Base-by-base conservation (phyloP, 73 alveolate species). In the Uronychia binucleata region DNA sequence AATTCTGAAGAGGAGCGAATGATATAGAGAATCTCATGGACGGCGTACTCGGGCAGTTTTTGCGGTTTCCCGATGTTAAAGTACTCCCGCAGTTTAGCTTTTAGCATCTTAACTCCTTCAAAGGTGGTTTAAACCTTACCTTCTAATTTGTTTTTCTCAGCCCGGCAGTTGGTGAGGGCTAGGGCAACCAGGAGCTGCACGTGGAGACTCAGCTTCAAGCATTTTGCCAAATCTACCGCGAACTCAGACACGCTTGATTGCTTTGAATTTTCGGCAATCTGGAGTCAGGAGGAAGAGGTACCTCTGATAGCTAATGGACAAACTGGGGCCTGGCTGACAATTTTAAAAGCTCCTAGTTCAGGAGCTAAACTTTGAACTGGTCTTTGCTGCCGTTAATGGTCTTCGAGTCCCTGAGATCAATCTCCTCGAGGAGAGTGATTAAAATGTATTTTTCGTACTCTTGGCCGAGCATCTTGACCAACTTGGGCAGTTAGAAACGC, bases 11-110 rank as follows among this genome's bases (percentile, higher is more conserved):
- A 79, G 78, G 46, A 29, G 79, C 79, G 78, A 27, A 87, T 74
- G 1, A 86, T 67, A 59, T 33, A 77, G 79, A 89, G 83, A 34
- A 89, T 57, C 33, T 82, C 30, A 80, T 89, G 91, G 29, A 89
- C 89, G n/a, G 95, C 92, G 80, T 84, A 92, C 28, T 83, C 87
- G 27, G 97, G 95, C 0, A 89, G 89, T 33, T 74, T 81, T 34
- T 83, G 90, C 0, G 88, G 93, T 67, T 93, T 90, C 30, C 87
- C 91, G 27, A 77, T 33, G 25, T 83, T 75, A 67, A 75, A 83
- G 90, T 84, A 93, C 34, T 90, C 94, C 33, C 31, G 77, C 81
- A 93, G 84, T 80, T 90, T 90, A 31, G 28, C 32, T 78, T 78
- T 88, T 31, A 92, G 82, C 30, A 92, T 34, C 31, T 81, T 85